Evolutionary conservation across 2,329 filamentous ascomycete genomes (phyloP).

Genomic region (Alternaria viburni): DNA sequence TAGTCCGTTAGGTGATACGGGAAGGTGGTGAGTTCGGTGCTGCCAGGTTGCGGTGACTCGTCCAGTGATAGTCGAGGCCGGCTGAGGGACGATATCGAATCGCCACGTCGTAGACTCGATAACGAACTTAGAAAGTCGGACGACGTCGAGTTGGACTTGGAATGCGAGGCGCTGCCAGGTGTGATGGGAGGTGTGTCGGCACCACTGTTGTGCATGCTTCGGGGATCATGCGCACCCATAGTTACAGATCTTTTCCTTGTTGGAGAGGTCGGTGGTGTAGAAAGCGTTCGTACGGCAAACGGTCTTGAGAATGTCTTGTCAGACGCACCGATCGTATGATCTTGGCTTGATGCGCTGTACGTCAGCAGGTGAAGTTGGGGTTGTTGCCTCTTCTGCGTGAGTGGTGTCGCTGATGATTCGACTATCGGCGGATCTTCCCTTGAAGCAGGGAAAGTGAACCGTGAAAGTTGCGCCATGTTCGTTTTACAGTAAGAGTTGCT

Average conservation of each 20-base stretch:
- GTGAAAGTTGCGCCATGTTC: conserved; percentile 21
- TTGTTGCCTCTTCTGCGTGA: conserved; percentile 11
- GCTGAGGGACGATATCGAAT: conserved; percentile 25
- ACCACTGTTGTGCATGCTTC: conserved; percentile 23
- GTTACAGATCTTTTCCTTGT: conserved; percentile 21
- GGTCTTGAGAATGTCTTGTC: conserved; percentile 4
- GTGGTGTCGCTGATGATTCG: not conserved
- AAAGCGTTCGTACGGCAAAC: conserved; percentile 11
- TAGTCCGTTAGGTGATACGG: conserved; percentile 36
- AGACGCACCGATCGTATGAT: conserved; percentile 12
- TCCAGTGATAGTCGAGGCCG: conserved; percentile 20
- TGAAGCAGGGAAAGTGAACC: conserved; percentile 8
- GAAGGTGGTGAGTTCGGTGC: conserved; percentile 32
- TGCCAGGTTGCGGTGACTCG: conserved; percentile 24
- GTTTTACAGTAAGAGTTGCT: not conserved
- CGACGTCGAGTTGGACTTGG: conserved; percentile 26
- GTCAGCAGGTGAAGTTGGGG: conserved; percentile 22
- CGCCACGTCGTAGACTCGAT: conserved; percentile 27
- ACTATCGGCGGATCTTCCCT: not conserved
- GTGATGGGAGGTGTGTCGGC: conserved; percentile 39
- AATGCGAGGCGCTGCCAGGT: conserved; percentile 30
- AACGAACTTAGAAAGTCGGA: conserved; percentile 24
- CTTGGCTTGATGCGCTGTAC: conserved; percentile 5
- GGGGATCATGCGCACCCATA: conserved; percentile 19
- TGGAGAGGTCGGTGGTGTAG: conserved; percentile 38